Evolutionary conservation across 2,329 filamentous ascomycete genomes (phyloP).

Genomic region (Sporothrix phasma): DNA sequence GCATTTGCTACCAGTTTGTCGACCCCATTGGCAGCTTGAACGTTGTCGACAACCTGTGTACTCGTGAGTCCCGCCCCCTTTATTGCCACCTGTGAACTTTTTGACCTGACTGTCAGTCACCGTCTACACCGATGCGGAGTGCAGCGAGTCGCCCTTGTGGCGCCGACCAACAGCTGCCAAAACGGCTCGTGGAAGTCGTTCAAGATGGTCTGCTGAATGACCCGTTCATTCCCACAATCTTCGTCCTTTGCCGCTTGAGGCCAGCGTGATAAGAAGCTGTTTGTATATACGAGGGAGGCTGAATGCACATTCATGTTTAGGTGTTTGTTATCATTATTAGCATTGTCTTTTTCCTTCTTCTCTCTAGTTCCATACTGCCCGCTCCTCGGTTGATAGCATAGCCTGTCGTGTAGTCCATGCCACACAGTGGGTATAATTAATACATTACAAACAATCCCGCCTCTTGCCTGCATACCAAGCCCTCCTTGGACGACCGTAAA

Average conservation of each 20-base stretch:
- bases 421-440: slow-evolving; percentile 2
- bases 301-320: neutral
- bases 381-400: neutral
- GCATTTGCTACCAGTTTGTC: slow-evolving; percentile 12
- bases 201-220: slow-evolving; percentile 16
- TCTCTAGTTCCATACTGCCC: neutral
- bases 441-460: neutral
- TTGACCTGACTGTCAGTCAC: slow-evolving; percentile 2
- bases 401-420: neutral
- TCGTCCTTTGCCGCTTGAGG: too few relatives aligned
- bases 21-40: slow-evolving; percentile 14
- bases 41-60: slow-evolving; percentile 11
- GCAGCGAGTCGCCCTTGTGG: neutral
- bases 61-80: neutral
- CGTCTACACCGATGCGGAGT: slow-evolving; percentile 11
- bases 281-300: neutral
- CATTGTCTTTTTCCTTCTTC: neutral
- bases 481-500: neutral
- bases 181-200: slow-evolving; percentile 17
- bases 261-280: too few relatives aligned
- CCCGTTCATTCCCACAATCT: neutral
- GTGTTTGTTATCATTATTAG: neutral
- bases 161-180: slow-evolving; percentile 5
- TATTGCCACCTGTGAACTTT: fast-evolving
- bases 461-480: too few relatives aligned